Evolutionary conservation across 148 eudicot species (phyloP), one percentile per base, ranked within the genome.

Genomic region (Mesembryanthemum crystallinum): DNA sequence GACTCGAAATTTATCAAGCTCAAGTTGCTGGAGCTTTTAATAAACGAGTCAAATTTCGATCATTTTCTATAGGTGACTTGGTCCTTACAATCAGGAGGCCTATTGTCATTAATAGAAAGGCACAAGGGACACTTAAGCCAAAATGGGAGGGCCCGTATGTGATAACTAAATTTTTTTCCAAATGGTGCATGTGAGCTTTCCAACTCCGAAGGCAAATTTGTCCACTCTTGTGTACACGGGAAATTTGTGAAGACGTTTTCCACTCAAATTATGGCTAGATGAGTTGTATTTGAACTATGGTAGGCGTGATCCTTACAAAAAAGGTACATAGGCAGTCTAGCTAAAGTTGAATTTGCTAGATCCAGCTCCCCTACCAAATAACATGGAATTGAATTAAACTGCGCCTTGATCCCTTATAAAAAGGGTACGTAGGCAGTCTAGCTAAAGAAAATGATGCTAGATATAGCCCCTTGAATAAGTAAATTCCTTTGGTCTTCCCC

Each of bases 161-260:
- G 3, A 43, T 64, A 3, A 32, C n/a, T 3, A 21, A 33, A 4
- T 42, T 32, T n/a, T 64, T 60, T 27, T n/a, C 32, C 13, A 25
- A 60, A 60, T 7, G 32, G 64, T 25, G 68, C 23, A 2, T 64
- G 32, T 64, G 45, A 64, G 68, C 45, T 64, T 8, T 32, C 68
- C 13, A 64, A 15, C 15, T 17, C 1, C 4, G 23, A 64, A 4
- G 12, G 43, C 9, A 39, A 28, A 32, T 12, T 64, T 20, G 45
- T 64, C 2, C 32, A 64, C 15, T 17, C 68, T 9, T 0, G 12
- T 66, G 27, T 66, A 5, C 35, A 66, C 21, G 69, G 49, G 1
- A 64, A 64, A 7, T 64, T 64, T 32, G 68, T 64, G n/a, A 64
- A 64, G 67, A 64, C 28, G 8, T 64, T 60, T 13, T 60, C 21